These are phyloP conservation scores for Melaleuca alternifolia DNA, from an alignment of 345 rosid genomes.

Conservation along the genomic window DNA sequence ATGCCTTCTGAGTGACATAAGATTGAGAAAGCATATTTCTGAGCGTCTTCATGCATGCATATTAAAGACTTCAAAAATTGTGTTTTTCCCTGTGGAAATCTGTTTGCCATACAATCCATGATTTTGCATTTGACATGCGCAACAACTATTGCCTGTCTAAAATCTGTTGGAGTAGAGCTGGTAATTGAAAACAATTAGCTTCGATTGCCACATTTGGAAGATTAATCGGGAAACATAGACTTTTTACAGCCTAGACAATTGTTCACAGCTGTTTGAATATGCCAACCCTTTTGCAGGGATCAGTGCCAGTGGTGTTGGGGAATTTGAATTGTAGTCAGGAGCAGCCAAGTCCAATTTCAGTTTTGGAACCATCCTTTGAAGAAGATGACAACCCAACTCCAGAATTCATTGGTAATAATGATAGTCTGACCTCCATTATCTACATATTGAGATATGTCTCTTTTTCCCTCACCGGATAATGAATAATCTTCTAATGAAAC, in stretches of 20 bases:
- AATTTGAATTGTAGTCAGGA: conserved; percentile 59
- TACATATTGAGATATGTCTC: not conserved
- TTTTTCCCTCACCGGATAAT: not conserved
- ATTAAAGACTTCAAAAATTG: not conserved
- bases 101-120: not conserved
- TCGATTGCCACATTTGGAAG: not conserved
- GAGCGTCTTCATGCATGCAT: not conserved
- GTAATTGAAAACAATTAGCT: not conserved
- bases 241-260: not conserved
- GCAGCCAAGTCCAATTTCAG: conserved; percentile 94
- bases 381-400: conserved; percentile 42
- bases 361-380: conserved; percentile 59
- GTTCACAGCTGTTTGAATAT: not conserved
- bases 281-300: conserved; percentile 35
- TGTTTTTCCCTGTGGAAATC: not conserved
- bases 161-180: not conserved
- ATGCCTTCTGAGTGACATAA: not conserved
- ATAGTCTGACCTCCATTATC: not conserved
- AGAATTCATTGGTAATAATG: conserved; percentile 19
- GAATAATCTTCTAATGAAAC: not conserved
- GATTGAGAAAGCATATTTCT: not conserved
- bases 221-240: not conserved
- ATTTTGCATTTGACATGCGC: not conserved
- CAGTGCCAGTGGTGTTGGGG: conserved; percentile 21
- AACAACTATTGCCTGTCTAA: not conserved